Percentiles rank a stretch among this genome's conserved stretches.
Evolutionary conservation across 345 rosid genomes (phyloP).

Genomic region (Nasturtium officinale): DNA sequence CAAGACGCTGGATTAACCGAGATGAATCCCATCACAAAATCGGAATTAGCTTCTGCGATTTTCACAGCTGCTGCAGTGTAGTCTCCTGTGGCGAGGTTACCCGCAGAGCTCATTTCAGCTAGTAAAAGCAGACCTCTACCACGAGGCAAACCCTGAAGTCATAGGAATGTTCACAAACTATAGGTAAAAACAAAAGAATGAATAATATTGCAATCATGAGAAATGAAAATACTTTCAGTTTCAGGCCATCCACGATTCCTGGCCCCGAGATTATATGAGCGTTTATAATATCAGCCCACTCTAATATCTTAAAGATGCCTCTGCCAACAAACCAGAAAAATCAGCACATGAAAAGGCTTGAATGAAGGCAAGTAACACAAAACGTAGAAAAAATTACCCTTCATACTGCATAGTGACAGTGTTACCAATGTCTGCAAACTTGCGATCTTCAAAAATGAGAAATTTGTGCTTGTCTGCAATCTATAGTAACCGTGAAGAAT

Average conservation of each 20-base stretch:
- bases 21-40: conserved; percentile 95
- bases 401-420: conserved; percentile 98
- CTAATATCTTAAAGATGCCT: conserved; percentile 77
- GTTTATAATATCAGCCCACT: conserved; percentile 96
- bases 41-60: conserved; percentile 92
- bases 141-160: conserved; percentile 79
- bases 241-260: conserved; percentile 92
- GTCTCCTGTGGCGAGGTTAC: conserved; percentile 92
- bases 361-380: conserved; percentile 2
- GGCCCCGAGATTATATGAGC: conserved; percentile 94
- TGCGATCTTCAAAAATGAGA: conserved; percentile 93
- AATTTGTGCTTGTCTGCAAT: conserved; percentile 89
- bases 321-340: conserved; percentile 45
- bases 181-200: neutral
- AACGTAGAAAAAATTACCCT: conserved; percentile 52
- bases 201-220: neutral
- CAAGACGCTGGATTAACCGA: conserved; percentile 96
- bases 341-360: neutral
- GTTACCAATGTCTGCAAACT: conserved; percentile 99
- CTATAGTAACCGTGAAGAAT: conserved; percentile 41
- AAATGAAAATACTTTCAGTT: conserved; percentile 64
- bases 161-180: neutral
- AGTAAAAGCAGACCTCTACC: conserved; percentile 88
- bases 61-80: conserved; percentile 93
- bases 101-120: conserved; percentile 99